Percentiles rank a stretch among this genome's conserved stretches.
Evolutionary conservation across 1,284 basidiomycete species (phyloP).

Genomic region (Ustilago nuda): DNA sequence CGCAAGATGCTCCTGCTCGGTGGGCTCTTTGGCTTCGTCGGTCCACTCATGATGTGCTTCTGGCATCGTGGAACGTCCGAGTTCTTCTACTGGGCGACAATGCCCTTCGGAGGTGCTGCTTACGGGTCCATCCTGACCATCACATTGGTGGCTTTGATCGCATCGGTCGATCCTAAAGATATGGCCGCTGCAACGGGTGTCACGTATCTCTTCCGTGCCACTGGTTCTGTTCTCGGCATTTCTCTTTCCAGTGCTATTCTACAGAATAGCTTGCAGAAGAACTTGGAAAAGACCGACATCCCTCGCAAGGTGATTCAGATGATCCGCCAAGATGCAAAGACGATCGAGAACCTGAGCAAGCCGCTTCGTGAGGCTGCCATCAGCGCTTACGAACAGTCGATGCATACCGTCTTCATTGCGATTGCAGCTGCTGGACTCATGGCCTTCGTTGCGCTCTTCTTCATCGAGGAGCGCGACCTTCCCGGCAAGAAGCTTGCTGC

Average conservation of each 20-base stretch:
- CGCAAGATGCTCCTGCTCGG: constrained; percentile 66
- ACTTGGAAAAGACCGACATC: constrained; percentile 60
- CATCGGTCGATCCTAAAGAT: constrained; percentile 68
- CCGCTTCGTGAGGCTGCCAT: constrained; percentile 61
- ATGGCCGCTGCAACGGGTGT: constrained; percentile 69
- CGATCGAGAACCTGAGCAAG: constrained; percentile 62
- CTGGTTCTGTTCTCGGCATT: constrained; percentile 70
- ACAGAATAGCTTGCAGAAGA: constrained; percentile 68
- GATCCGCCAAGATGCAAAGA: constrained; percentile 67
- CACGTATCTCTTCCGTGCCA: constrained; percentile 70
- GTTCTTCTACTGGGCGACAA: constrained; percentile 67
- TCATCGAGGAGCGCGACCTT: constrained; percentile 68
- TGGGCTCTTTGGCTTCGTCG: constrained; percentile 65
- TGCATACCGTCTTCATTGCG: constrained; percentile 69
- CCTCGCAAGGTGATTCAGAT: constrained; percentile 61
- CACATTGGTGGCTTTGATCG: constrained; percentile 69
- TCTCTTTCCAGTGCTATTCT: constrained; percentile 69
- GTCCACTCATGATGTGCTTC: constrained; percentile 69
- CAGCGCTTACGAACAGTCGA: constrained; percentile 67
- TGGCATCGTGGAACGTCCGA: constrained; percentile 67
- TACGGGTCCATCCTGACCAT: constrained; percentile 69
- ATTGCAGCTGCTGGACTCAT: constrained; percentile 63
- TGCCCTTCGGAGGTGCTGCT: constrained; percentile 67
- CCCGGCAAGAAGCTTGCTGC: constrained; percentile 63
- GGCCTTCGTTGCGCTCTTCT: constrained; percentile 66